These are phyloP conservation scores for Nothophoma quercina DNA, from an alignment of 2,329 filamentous ascomycete species.

Conservation along the genomic window DNA sequence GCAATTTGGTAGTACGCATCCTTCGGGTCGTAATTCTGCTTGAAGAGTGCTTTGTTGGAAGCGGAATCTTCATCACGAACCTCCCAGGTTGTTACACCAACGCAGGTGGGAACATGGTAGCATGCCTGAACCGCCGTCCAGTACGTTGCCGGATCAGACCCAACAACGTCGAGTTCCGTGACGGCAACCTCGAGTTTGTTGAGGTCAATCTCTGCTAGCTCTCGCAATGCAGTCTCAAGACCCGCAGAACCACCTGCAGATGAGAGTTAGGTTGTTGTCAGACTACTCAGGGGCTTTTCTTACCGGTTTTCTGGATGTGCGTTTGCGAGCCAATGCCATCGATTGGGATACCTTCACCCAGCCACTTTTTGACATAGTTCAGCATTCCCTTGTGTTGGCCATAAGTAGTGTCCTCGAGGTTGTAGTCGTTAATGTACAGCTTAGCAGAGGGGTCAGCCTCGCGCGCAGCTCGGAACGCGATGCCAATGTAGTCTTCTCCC, in stretches of 20 bases:
- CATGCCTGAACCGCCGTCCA: constrained; percentile 64
- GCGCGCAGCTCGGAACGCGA: constrained; percentile 74
- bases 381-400: constrained; percentile 65
- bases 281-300: background rate
- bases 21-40: constrained; percentile 55
- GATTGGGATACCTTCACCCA: constrained; percentile 67
- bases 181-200: constrained; percentile 67
- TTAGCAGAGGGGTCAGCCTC: constrained; percentile 71
- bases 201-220: background rate
- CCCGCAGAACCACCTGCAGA: background rate
- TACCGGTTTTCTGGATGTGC: constrained; percentile 39
- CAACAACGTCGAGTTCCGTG: constrained; percentile 73
- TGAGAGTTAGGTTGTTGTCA: background rate
- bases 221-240: background rate
- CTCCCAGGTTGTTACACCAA: constrained; percentile 72
- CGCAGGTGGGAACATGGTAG: constrained; percentile 65
- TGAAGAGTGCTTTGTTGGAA: constrained; percentile 58
- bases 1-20: constrained; percentile 37
- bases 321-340: constrained; percentile 68
- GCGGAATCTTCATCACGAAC: constrained; percentile 53
- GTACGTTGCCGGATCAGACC: constrained; percentile 65
- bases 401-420: constrained; percentile 66
- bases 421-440: constrained; percentile 78
- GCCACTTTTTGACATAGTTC: constrained; percentile 69
- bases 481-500: constrained; percentile 73